phyloP scores from a whole-genome alignment of 805 yeast species.

The Candida sithepensis region DNA sequence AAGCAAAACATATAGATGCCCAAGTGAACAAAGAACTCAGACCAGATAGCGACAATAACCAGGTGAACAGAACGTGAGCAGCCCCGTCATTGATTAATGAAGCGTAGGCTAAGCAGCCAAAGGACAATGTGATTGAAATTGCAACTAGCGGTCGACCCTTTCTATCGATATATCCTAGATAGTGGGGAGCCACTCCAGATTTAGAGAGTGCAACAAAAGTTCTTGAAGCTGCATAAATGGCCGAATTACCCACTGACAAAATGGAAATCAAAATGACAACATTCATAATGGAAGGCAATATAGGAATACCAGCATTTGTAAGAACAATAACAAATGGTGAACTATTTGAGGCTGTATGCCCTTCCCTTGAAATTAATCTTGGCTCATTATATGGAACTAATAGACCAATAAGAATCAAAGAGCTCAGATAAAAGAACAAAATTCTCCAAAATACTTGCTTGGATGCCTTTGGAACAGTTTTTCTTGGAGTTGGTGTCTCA shows the following conservation, averaged over 20 bases:
- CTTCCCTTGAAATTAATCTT: slow-evolving; percentile 28
- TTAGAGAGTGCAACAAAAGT: slow-evolving; percentile 45
- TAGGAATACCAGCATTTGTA: slow-evolving; percentile 32
- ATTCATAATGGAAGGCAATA: slow-evolving; percentile 39
- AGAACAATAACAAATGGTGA: slow-evolving; percentile 51
- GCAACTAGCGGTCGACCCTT: slow-evolving; percentile 49
- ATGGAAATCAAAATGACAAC: slow-evolving; percentile 38
- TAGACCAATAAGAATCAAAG: slow-evolving; percentile 42
- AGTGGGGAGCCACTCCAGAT: slow-evolving; percentile 42
- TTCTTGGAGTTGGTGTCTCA: slow-evolving; percentile 45
- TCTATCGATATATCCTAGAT: slow-evolving; percentile 43
- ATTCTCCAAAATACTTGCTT: slow-evolving; percentile 58
- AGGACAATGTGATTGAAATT: slow-evolving; percentile 34
- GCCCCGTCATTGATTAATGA: slow-evolving; percentile 41
- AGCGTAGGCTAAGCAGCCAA: slow-evolving; percentile 43
- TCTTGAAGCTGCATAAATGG: slow-evolving; percentile 56
- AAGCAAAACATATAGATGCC: slow-evolving; percentile 43
- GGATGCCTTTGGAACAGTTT: slow-evolving; percentile 47
- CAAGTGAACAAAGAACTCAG: slow-evolving; percentile 47
- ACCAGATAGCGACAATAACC: slow-evolving; percentile 50
- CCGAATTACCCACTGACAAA: slow-evolving; percentile 47
- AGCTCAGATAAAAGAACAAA: slow-evolving; percentile 41
- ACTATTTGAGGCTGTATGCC: slow-evolving; percentile 30
- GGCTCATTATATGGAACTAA: slow-evolving; percentile 44
- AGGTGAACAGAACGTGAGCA: slow-evolving; percentile 37